phyloP scores from a whole-genome alignment of 768 basidiomycete species.

The Amanita jacksonii region DNA sequence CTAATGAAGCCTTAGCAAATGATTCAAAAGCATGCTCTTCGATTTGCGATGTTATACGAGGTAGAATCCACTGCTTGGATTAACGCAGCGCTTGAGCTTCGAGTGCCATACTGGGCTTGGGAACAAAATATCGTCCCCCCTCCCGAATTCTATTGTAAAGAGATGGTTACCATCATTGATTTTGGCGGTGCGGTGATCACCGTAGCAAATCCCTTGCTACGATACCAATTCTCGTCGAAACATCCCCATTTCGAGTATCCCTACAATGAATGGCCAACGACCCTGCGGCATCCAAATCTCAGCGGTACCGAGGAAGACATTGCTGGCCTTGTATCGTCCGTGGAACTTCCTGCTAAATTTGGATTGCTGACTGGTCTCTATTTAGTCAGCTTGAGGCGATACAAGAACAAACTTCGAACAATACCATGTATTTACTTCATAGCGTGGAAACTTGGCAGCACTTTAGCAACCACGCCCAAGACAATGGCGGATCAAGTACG shows the following conservation, averaged over 20 bases:
- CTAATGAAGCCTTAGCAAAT: conserved; percentile 43
- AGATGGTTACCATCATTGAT: conserved; percentile 20
- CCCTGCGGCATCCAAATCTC: conserved; percentile 23
- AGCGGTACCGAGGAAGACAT: too few species aligned
- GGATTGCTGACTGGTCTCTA: too few species aligned
- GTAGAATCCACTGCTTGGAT: conserved; percentile 21
- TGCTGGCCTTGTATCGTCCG: too few species aligned
- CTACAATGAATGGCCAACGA: conserved; percentile 24
- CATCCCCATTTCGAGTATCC: conserved; percentile 20
- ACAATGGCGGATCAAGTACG: conserved; percentile 16
- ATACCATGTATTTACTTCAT: conserved; percentile 29
- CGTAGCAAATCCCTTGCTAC: conserved; percentile 25
- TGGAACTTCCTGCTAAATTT: too few species aligned
- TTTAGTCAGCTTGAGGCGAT: too few species aligned
- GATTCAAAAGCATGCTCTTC: conserved; percentile 28
- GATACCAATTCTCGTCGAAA: conserved; percentile 21
- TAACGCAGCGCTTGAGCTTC: conserved; percentile 25
- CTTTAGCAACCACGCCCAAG: conserved; percentile 38
- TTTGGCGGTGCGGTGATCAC: conserved; percentile 18
- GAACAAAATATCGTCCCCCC: conserved; percentile 29
- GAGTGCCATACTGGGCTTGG: conserved; percentile 46
- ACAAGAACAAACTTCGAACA: conserved; percentile 19
- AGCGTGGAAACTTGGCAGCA: conserved; percentile 29
- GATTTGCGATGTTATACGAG: conserved; percentile 26
- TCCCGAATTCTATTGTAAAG: conserved; percentile 22